Percentiles rank a stretch among this genome's conserved stretches.
Evolutionary conservation across 2,329 filamentous ascomycete genomes (phyloP).

Genomic region (Verticillium longisporum): DNA sequence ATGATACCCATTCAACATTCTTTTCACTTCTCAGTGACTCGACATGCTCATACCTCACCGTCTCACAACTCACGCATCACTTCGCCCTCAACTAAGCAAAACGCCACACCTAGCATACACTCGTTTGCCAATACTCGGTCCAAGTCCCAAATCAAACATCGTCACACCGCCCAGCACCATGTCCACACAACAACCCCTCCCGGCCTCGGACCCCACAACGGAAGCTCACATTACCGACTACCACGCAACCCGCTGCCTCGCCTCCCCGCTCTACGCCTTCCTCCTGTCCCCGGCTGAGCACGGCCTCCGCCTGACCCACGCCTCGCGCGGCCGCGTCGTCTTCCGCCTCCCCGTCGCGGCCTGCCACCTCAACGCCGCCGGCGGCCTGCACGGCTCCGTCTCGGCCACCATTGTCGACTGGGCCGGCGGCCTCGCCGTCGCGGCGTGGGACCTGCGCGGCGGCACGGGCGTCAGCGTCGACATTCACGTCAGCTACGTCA

Average conservation of each 20-base stretch:
- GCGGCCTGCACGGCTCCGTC: constrained; percentile 64
- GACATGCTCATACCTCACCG: not conserved
- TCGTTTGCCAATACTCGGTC: no score
- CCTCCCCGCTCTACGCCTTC: constrained; percentile 15
- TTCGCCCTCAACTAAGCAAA: no score
- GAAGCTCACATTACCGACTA: constrained; percentile 14
- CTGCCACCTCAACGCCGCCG: constrained; percentile 20
- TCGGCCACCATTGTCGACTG: constrained; percentile 68
- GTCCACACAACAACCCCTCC: constrained; percentile 1
- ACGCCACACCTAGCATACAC: no score
- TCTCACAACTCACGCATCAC: not conserved
- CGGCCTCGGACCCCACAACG: constrained; percentile 10
- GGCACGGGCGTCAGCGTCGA: constrained; percentile 66
- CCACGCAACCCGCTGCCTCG: constrained; percentile 14
- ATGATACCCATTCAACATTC: not conserved
- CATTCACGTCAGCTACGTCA: constrained; percentile 67
- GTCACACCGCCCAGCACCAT: not conserved
- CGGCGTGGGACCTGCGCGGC: constrained; percentile 52
- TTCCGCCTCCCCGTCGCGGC: constrained; percentile 12
- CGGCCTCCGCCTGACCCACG: constrained; percentile 13
- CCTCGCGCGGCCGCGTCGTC: constrained; percentile 12
- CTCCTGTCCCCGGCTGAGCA: constrained; percentile 10
- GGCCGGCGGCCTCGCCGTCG: constrained; percentile 66
- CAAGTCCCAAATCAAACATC: not conserved
- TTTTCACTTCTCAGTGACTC: not conserved